A percentile compares a stretch with the other conserved stretches of the same genome.
These are phyloP conservation scores for Phytophthora syringae DNA, from an alignment of 352 stramenopile genomes.

Conservation along the genomic window DNA sequence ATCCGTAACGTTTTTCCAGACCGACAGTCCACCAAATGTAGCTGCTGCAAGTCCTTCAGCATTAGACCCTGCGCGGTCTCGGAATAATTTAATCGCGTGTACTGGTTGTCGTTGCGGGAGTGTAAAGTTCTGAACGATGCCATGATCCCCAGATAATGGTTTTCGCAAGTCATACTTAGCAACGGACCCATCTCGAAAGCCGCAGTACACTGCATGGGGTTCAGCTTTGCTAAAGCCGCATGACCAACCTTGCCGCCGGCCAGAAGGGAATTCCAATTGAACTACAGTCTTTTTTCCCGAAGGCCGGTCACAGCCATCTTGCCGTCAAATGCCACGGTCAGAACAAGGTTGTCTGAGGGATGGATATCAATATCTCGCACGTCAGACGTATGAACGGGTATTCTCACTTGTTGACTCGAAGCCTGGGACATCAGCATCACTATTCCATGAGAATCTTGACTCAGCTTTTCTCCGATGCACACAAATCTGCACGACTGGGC, in stretches of 20 bases:
- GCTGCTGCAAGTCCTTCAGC: conserved; percentile 48
- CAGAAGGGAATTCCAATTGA: conserved; percentile 42
- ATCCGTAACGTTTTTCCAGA: conserved; percentile 43
- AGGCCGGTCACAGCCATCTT: conserved; percentile 62
- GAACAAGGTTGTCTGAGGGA: conserved; percentile 32
- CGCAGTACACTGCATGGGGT: conserved; percentile 54
- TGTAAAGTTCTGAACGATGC: conserved; percentile 41
- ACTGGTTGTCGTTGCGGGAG: conserved; percentile 58
- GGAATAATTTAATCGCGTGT: conserved; percentile 55
- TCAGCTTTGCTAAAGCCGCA: conserved; percentile 51
- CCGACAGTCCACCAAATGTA: conserved; percentile 48
- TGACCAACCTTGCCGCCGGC: conserved; percentile 60
- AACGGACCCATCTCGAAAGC: conserved; percentile 59
- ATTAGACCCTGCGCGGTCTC: conserved; percentile 12
- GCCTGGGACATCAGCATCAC: conserved; percentile 53
- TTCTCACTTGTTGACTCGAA: conserved; percentile 30
- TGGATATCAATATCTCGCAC: conserved; percentile 68
- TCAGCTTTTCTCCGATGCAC: conserved; percentile 58
- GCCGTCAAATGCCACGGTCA: conserved; percentile 69
- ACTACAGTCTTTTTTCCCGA: conserved; percentile 45
- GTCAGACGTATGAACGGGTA: conserved; percentile 49
- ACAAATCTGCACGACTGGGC: conserved; percentile 49
- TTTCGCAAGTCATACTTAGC: conserved; percentile 63
- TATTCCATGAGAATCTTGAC: conserved; percentile 40
- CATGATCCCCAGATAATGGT: conserved; percentile 23